Evolutionary conservation across 192 early-diverging fungal genomes (phyloP).

Genomic region (Mortierella hygrophila): DNA sequence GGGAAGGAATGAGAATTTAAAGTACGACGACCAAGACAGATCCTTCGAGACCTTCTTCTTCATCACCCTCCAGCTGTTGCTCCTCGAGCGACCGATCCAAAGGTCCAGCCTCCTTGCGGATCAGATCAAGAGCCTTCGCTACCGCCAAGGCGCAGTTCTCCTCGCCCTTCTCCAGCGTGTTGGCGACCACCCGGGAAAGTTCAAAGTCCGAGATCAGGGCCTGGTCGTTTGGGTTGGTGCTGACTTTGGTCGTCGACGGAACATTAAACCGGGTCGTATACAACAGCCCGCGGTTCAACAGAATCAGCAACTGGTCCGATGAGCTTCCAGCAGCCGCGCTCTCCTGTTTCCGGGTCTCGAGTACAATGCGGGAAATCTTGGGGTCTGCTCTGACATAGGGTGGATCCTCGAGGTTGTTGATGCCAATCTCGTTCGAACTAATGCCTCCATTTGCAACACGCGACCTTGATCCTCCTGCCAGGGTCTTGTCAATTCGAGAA

Average conservation of each 20-base stretch:
- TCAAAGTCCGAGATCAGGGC: conserved; percentile 50
- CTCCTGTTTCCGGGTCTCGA: conserved; percentile 32
- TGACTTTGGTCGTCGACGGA: neutral
- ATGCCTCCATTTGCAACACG: neutral
- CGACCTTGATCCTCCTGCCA: conserved; percentile 15
- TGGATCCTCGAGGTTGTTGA: conserved; percentile 40
- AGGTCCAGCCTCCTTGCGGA: conserved; percentile 18
- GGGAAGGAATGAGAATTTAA: neutral
- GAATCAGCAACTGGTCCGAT: conserved; percentile 40
- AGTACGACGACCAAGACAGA: conserved; percentile 24
- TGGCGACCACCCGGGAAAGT: conserved; percentile 33
- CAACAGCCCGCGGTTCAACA: conserved; percentile 29
- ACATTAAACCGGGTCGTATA: conserved; percentile 12
- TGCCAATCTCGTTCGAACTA: conserved; percentile 21
- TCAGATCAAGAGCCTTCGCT: conserved; percentile 29
- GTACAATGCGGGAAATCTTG: conserved; percentile 31
- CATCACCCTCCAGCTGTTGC: neutral
- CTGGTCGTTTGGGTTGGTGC: conserved; percentile 35
- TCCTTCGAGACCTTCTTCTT: conserved; percentile 24
- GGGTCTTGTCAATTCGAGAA: conserved; percentile 25
- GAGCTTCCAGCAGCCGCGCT: neutral
- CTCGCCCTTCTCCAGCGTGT: conserved; percentile 34
- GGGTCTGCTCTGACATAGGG: conserved; percentile 39
- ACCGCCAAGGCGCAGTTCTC: conserved; percentile 41
- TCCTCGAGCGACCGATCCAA: neutral